phyloP scores from a whole-genome alignment of 2,329 filamentous ascomycete genomes.

The Pseudovirgaria hyperparasitica region DNA sequence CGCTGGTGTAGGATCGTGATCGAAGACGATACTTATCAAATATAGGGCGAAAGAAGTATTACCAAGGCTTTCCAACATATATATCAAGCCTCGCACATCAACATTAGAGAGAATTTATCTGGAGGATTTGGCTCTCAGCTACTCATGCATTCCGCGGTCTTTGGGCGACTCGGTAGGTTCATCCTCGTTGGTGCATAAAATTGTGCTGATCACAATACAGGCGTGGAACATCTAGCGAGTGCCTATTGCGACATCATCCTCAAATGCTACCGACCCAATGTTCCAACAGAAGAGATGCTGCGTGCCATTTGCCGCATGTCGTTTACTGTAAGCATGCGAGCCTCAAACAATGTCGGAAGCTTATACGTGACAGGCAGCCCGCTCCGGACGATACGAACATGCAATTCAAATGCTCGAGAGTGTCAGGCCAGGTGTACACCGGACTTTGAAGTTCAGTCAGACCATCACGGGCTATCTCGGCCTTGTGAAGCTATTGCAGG shows the following conservation, averaged over 20 bases:
- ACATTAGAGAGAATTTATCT: slow-evolving; percentile 62
- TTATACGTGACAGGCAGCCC: slow-evolving; percentile 33
- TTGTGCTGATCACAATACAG: slow-evolving; percentile 13
- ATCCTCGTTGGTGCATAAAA: slow-evolving; percentile 6
- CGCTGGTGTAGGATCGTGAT: not conserved
- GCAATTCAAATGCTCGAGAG: slow-evolving; percentile 49
- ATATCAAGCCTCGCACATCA: slow-evolving; percentile 69
- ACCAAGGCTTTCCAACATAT: slow-evolving; percentile 60
- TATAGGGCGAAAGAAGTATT: slow-evolving; percentile 43
- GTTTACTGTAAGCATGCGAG: slow-evolving; percentile 34
- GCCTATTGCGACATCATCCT: slow-evolving; percentile 62
- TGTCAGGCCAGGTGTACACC: slow-evolving; percentile 48
- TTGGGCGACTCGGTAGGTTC: slow-evolving; percentile 56
- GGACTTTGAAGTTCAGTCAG: slow-evolving; percentile 66
- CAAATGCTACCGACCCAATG: slow-evolving; percentile 52
- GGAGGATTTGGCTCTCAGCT: slow-evolving; percentile 63
- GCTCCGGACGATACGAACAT: slow-evolving; percentile 57
- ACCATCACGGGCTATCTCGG: slow-evolving; percentile 56
- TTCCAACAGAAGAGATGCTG: slow-evolving; percentile 64
- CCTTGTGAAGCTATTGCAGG: slow-evolving; percentile 51
- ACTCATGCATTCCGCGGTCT: slow-evolving; percentile 59
- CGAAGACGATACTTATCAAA: slow-evolving; percentile 4
- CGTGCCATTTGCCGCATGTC: slow-evolving; percentile 62
- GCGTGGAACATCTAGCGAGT: slow-evolving; percentile 43
- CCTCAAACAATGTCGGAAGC: slow-evolving; percentile 1